Percentiles rank a stretch among this genome's conserved stretches.
These are phyloP conservation scores for Aspergillus jensenii DNA, from an alignment of 2,329 filamentous ascomycete species.

Conservation along the genomic window DNA sequence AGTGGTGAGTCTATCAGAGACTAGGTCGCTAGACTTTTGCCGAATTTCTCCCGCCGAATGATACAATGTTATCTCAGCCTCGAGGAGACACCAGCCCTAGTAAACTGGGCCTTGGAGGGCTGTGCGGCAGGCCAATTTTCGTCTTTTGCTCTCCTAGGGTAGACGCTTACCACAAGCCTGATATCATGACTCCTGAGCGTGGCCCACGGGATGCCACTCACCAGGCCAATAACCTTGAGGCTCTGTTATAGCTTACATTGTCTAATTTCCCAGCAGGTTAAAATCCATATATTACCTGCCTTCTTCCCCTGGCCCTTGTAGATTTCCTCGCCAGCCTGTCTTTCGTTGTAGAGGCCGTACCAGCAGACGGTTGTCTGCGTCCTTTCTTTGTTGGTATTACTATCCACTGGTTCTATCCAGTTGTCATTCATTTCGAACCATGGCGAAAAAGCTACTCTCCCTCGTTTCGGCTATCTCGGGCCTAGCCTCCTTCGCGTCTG, in stretches of 20 bases:
- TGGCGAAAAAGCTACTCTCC: conserved; percentile 39
- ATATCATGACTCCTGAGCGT: conserved; percentile 1
- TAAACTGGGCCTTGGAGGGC: neutral
- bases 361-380: conserved; percentile 52
- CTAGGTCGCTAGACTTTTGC: neutral
- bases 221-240: conserved; percentile 7
- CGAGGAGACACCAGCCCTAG: neutral
- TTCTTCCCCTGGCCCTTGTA: conserved; percentile 2
- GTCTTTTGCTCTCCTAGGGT: neutral
- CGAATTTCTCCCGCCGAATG: neutral
- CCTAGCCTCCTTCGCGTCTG: conserved; percentile 34
- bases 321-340: conserved; percentile 12
- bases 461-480: conserved; percentile 36
- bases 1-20: neutral
- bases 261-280: conserved; percentile 1
- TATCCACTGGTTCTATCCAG: conserved; percentile 32
- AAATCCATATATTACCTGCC: conserved; percentile 9
- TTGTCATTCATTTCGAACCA: conserved; percentile 32
- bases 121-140: neutral
- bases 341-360: conserved; percentile 18
- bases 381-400: conserved; percentile 49
- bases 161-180: neutral
- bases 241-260: neutral
- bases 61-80: neutral
- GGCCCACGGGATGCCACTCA: neutral